Conservation (phyloP, 306 rosid species). For the Sechiopsis laciniata region DNA sequence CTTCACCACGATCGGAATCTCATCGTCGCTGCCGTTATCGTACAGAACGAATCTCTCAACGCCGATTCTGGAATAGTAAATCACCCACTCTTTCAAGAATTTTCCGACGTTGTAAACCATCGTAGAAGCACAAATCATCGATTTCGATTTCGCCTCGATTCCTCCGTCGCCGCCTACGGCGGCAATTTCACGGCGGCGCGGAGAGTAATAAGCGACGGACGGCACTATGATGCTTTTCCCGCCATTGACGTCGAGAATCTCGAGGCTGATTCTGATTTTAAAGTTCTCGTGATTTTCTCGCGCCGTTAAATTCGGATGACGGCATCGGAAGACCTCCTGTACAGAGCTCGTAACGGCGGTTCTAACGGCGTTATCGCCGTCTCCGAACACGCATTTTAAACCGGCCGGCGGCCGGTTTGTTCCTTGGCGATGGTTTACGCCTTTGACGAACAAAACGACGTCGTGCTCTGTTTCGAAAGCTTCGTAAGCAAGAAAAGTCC, state of each 20-base stretch:
- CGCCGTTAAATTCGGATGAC: conserved; percentile 38
- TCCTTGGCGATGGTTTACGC: conserved; percentile 50
- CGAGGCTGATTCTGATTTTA: conserved; percentile 36
- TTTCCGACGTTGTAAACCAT: conserved; percentile 73
- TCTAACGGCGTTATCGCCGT: conserved; percentile 25
- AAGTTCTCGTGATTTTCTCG: conserved; percentile 17
- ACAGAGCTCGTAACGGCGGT: conserved; percentile 49
- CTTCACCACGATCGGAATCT: conserved; percentile 19
- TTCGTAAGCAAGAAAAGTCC: conserved; percentile 55
- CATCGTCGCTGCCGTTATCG: conserved; percentile 63
- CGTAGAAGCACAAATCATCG: conserved; percentile 62
- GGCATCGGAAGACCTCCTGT: conserved; percentile 71
- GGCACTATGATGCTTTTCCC: conserved; percentile 33
- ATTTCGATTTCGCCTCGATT: neutral
- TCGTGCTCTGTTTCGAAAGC: conserved; percentile 49
- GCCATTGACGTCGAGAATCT: conserved; percentile 26
- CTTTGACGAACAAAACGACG: conserved; percentile 62
- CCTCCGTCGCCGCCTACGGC: neutral
- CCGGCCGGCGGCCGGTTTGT: conserved; percentile 31
- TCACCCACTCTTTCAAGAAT: conserved; percentile 61
- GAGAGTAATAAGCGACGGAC: conserved; percentile 46
- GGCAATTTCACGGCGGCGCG: conserved; percentile 19
- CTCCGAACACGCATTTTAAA: conserved; percentile 47
- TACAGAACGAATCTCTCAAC: conserved; percentile 52
- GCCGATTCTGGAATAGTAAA: conserved; percentile 50